Evolutionary conservation across 768 basidiomycete species (phyloP).

Genomic region (Lentinula guzmanii): DNA sequence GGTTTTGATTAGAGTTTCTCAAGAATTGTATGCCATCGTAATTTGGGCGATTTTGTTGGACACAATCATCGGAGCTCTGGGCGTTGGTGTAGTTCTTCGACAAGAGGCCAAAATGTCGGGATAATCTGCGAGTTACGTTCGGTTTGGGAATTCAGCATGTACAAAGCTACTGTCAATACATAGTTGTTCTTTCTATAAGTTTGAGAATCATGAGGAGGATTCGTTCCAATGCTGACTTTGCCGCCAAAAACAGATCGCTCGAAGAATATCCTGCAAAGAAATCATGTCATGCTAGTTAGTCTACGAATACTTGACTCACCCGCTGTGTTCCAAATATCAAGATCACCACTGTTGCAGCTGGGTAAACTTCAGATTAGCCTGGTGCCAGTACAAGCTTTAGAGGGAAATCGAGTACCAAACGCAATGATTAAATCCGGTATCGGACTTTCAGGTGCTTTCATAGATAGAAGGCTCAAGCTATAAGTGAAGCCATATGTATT

Average conservation of each 20-base stretch:
- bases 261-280: slow-evolving; percentile 25
- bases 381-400: background rate
- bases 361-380: background rate
- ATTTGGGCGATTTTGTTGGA: slow-evolving; percentile 53
- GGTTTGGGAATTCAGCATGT: background rate
- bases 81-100: slow-evolving; percentile 14
- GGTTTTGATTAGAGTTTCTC: slow-evolving; percentile 16
- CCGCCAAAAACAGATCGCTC: slow-evolving; percentile 28
- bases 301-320: slow-evolving; percentile 14
- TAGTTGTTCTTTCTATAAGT: background rate
- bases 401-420: slow-evolving; percentile 23
- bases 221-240: background rate
- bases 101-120: background rate
- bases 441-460: slow-evolving; percentile 36
- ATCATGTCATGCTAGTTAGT: background rate
- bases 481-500: background rate
- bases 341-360: slow-evolving; percentile 38
- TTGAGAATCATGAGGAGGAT: background rate
- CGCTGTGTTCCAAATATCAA: slow-evolving; percentile 42
- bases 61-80: slow-evolving; percentile 41
- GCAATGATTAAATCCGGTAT: slow-evolving; percentile 43
- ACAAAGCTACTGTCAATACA: background rate
- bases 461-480: slow-evolving; percentile 40
- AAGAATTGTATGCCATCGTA: slow-evolving; percentile 45
- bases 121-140: background rate